Evolutionary conservation across 768 basidiomycete genomes (phyloP).

Genomic region (Lenzites betulinus): DNA sequence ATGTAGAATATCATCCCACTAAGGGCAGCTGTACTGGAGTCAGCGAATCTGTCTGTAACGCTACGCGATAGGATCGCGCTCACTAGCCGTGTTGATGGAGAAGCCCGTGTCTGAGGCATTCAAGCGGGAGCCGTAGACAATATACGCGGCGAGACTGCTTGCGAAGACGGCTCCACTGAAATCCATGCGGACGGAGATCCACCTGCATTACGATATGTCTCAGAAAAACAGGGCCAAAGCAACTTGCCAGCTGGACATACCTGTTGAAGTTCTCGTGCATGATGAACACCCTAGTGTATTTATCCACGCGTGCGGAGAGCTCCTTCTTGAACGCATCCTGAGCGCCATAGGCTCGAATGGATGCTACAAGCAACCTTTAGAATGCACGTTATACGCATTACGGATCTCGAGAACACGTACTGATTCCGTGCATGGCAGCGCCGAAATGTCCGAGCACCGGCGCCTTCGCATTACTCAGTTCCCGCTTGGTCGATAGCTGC

Average conservation of each 20-base stretch:
- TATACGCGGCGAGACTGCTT: slow-evolving; percentile 52
- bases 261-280: slow-evolving; percentile 47
- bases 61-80: no score
- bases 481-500: slow-evolving; percentile 57
- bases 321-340: slow-evolving; percentile 48
- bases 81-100: slow-evolving; percentile 55
- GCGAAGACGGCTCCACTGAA: slow-evolving; percentile 58
- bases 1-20: slow-evolving; percentile 52
- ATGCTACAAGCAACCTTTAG: slow-evolving; percentile 37
- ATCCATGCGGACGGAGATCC: slow-evolving; percentile 45
- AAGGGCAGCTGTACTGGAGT: slow-evolving; percentile 48
- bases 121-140: slow-evolving; percentile 44
- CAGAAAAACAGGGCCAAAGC: not conserved
- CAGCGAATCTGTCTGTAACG: no score
- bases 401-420: slow-evolving; percentile 25
- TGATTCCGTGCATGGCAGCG: slow-evolving; percentile 52
- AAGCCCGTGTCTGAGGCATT: slow-evolving; percentile 50
- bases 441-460: slow-evolving; percentile 53
- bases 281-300: slow-evolving; percentile 47
- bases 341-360: slow-evolving; percentile 68
- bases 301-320: slow-evolving; percentile 54
- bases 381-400: not conserved
- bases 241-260: not conserved
- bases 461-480: slow-evolving; percentile 50
- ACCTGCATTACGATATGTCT: not conserved